Evolutionary conservation across 2,329 filamentous ascomycete genomes (phyloP).

Genomic region (Pestalotiopsis sp.): DNA sequence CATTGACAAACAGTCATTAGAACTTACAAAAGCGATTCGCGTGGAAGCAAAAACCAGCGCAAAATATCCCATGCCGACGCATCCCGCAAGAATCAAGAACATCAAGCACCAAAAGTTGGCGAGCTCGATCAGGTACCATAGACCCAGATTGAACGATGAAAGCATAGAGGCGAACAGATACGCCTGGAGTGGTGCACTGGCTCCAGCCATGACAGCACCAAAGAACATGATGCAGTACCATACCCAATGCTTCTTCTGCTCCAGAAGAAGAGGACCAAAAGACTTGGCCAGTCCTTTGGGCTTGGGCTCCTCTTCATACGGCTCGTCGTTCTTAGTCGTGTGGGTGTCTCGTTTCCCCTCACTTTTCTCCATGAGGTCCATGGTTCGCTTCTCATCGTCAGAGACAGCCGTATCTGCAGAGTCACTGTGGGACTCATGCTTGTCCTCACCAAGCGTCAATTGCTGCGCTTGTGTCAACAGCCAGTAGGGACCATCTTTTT

Average conservation of each 20-base stretch:
- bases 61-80: constrained; percentile 55
- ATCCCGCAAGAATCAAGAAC: constrained; percentile 60
- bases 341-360: constrained; percentile 15
- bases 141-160: constrained; percentile 27
- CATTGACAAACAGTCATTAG: background rate
- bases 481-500: constrained; percentile 63
- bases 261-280: constrained; percentile 26
- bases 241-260: constrained; percentile 27
- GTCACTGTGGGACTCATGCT: constrained; percentile 32
- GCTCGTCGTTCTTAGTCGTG: background rate
- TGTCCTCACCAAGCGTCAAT: constrained; percentile 47
- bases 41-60: constrained; percentile 46
- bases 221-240: constrained; percentile 30
- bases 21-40: constrained; percentile 40
- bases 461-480: constrained; percentile 65
- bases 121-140: constrained; percentile 21
- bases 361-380: constrained; percentile 36
- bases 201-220: constrained; percentile 35
- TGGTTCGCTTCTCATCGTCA: constrained; percentile 35
- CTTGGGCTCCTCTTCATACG: constrained; percentile 15
- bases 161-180: constrained; percentile 57
- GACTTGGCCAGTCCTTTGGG: constrained; percentile 24
- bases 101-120: constrained; percentile 64
- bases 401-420: constrained; percentile 26
- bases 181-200: constrained; percentile 51